Conservation (phyloP, 495 filamentous ascomycete species). For the Hyaloscypha variabilis region DNA sequence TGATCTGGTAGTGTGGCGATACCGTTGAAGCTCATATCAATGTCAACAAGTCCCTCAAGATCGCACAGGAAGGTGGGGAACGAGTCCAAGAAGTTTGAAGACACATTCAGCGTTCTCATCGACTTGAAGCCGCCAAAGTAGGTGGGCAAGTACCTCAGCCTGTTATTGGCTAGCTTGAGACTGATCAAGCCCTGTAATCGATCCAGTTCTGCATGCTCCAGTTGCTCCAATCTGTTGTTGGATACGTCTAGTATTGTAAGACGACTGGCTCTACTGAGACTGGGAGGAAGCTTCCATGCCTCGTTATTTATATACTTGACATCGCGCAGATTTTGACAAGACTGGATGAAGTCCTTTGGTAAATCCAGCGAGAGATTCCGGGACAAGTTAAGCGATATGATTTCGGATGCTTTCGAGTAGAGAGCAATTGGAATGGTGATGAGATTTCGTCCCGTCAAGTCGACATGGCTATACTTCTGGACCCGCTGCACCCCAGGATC, state of each 20-base stretch:
- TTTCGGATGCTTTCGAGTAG: constrained; percentile 88
- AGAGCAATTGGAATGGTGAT: constrained; percentile 93
- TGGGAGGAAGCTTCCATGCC: constrained; percentile 80
- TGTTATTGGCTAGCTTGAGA: constrained; percentile 92
- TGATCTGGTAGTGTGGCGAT: constrained; percentile 74
- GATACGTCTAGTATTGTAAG: constrained; percentile 91
- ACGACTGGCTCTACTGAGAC: constrained; percentile 77
- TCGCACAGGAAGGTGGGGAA: constrained; percentile 86
- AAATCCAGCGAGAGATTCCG: constrained; percentile 90
- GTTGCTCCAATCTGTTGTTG: constrained; percentile 85
- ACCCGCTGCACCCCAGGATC: constrained; percentile 80
- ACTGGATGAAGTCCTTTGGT: constrained; percentile 94
- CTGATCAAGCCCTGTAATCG: constrained; percentile 76
- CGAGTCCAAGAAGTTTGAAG: constrained; percentile 84
- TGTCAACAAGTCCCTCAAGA: constrained; percentile 80
- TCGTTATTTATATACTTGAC: constrained; percentile 95
- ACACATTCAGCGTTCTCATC: constrained; percentile 83
- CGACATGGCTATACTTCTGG: constrained; percentile 90
- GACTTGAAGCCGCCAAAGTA: constrained; percentile 79
- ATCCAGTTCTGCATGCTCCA: constrained; percentile 81
- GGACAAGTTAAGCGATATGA: constrained; percentile 92
- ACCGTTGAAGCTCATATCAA: constrained; percentile 96
- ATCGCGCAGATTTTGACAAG: constrained; percentile 87
- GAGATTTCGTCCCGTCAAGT: constrained; percentile 88
- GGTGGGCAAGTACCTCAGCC: constrained; percentile 70